Conservation (phyloP, 163 green algal species). For the Coccomyxa subellipsoidea region DNA sequence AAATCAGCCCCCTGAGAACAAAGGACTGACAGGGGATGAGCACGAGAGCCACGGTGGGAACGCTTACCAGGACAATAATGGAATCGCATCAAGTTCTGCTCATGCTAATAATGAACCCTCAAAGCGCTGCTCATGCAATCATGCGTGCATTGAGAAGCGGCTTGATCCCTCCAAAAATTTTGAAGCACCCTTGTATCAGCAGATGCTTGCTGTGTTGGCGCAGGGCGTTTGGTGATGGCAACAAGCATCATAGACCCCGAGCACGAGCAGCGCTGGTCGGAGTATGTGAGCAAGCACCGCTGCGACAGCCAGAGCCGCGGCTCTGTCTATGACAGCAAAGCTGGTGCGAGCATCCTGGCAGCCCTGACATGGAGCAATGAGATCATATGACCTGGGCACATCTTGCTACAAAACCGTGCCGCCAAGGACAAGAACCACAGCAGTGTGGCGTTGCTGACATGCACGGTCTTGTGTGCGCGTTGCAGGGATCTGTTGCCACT, state of each 20-base stretch:
- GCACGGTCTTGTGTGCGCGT: background rate
- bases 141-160: too few species aligned
- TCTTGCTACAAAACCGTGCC: too few species aligned
- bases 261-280: background rate
- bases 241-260: background rate
- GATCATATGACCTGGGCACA: too few species aligned
- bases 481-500: slow-evolving; percentile 72
- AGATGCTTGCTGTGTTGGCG: too few species aligned
- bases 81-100: too few species aligned
- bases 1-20: background rate
- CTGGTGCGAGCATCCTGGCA: slow-evolving; percentile 19
- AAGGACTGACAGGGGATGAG: slow-evolving; percentile 4
- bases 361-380: too few species aligned
- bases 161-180: too few species aligned
- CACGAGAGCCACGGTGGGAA: background rate
- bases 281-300: slow-evolving; percentile 1
- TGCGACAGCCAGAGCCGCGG: slow-evolving; percentile 48
- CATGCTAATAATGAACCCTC: too few species aligned
- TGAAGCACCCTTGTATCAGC: too few species aligned
- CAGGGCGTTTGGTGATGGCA: background rate
- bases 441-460: background rate
- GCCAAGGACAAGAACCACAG: background rate
- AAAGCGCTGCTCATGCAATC: too few species aligned
- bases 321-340: slow-evolving; percentile 50
- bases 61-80: too few species aligned